phyloP scores from a whole-genome alignment of 2,329 filamentous ascomycete genomes.

The Xylariales sp. region DNA sequence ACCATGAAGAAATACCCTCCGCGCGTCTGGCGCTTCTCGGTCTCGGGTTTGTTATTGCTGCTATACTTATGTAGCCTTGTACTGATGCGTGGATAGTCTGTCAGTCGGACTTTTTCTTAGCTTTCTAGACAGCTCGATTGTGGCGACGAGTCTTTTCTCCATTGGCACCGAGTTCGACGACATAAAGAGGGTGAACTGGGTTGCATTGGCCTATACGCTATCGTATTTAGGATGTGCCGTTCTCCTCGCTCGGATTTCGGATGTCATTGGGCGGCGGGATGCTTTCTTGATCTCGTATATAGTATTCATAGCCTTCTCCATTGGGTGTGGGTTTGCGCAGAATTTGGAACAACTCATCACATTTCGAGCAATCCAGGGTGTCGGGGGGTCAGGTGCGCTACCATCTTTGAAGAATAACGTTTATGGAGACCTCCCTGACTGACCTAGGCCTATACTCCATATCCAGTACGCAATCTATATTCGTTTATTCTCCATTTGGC shows the following conservation, averaged over 20 bases:
- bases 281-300: constrained; percentile 63
- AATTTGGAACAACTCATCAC: constrained; percentile 60
- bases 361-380: constrained; percentile 62
- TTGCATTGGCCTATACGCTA: constrained; percentile 66
- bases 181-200: constrained; percentile 62
- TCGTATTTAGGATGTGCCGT: constrained; percentile 68
- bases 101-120: constrained; percentile 67
- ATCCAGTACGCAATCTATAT: constrained; percentile 50
- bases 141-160: constrained; percentile 67
- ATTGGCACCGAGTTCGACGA: constrained; percentile 64
- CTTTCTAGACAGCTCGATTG: constrained; percentile 69
- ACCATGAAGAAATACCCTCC: constrained; percentile 38
- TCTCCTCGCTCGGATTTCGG: constrained; percentile 65
- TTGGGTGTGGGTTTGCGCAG: constrained; percentile 63
- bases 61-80: not conserved
- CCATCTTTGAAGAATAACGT: constrained; percentile 18
- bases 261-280: constrained; percentile 64
- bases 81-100: constrained; percentile 53
- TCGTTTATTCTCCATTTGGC: not conserved
- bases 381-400: constrained; percentile 61
- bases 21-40: constrained; percentile 40
- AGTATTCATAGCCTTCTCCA: constrained; percentile 67
- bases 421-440: constrained; percentile 22
- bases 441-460: constrained; percentile 62
- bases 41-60: constrained; percentile 39